phyloP scores from a whole-genome alignment of 1,284 basidiomycete genomes.

The Ganoderma lingzhi region DNA sequence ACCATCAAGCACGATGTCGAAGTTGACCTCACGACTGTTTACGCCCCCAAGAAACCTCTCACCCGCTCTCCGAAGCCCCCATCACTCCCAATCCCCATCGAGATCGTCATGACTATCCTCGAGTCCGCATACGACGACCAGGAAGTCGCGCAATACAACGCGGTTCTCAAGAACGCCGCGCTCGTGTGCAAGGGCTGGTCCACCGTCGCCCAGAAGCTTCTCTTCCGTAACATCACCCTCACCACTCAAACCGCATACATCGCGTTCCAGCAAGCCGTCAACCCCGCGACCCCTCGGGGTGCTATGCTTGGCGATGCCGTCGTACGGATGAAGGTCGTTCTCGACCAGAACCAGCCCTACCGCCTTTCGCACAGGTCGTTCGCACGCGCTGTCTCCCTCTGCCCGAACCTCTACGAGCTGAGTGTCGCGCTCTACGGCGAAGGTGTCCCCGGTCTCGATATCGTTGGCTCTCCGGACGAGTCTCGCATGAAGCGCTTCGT shows the following conservation, averaged over 20 bases:
- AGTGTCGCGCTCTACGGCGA: conserved; percentile 66
- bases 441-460: conserved; percentile 53
- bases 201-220: conserved; percentile 62
- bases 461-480: conserved; percentile 53
- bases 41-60: conserved; percentile 34
- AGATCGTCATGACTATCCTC: conserved; percentile 68
- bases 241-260: conserved; percentile 58
- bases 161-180: conserved; percentile 58
- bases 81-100: conserved; percentile 56
- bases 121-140: conserved; percentile 58
- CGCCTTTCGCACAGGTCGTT: conserved; percentile 63
- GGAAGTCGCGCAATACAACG: conserved; percentile 45
- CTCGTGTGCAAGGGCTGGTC: conserved; percentile 75
- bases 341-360: conserved; percentile 73
- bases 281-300: conserved; percentile 54
- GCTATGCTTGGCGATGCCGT: conserved; percentile 60
- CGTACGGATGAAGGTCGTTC: conserved; percentile 56
- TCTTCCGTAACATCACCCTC: conserved; percentile 66
- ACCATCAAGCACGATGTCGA: conserved; percentile 22
- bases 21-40: conserved; percentile 33
- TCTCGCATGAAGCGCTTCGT: conserved; percentile 58
- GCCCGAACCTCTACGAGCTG: conserved; percentile 65
- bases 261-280: conserved; percentile 60
- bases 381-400: conserved; percentile 61
- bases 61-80: conserved; percentile 23